Evolutionary conservation across 441 rosid species (phyloP), one percentile per base, ranked within the genome.

Genomic region (Bruguiera hainesii): DNA sequence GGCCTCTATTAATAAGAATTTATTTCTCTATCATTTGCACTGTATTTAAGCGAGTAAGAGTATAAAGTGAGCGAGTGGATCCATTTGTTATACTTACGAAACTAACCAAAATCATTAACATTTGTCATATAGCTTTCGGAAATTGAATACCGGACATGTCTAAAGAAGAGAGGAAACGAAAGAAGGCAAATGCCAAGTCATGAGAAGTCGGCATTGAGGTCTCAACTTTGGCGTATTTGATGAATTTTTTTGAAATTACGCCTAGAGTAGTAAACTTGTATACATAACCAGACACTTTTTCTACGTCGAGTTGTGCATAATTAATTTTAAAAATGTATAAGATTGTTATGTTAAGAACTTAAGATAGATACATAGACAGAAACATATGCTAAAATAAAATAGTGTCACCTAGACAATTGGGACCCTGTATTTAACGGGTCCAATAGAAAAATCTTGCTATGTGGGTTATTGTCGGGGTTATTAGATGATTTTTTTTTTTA

Each of bases 161-260:
- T 53, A 56, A 31, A 21, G 46, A 5, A 5, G 42, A 35, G 61
- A 21, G 73, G 72, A 65, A 77, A 64, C 7, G 78, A 79, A 66
- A 68, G 77, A 74, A 61, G 35, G 76, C 71, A 72, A 31, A 46
- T 69, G 77, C 52, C 71, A 49, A 50, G 76, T 66, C 28, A 31
- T 23, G 33, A 42, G 70, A 76, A 71, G 77, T 71, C 56, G 33
- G 68, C 63, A 71, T 21, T 68, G 75, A 66, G 72, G 74, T 70
- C 72, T 74, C 65, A 52, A 58, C 68, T 55, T 72, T 59, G 67
- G 70, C 59, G 76, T 46, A 31, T 61, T 23, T 56, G 53, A 35
- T 37, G 42, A 50, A 59, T 25, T 28, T 39, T 42, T 16, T 23
- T 25, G 15, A 31, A 29, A 13, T 56, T 50, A 31, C 63, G 48